Conservation (phyloP, 306 rosid genomes). For the Inga oerstediana region DNA sequence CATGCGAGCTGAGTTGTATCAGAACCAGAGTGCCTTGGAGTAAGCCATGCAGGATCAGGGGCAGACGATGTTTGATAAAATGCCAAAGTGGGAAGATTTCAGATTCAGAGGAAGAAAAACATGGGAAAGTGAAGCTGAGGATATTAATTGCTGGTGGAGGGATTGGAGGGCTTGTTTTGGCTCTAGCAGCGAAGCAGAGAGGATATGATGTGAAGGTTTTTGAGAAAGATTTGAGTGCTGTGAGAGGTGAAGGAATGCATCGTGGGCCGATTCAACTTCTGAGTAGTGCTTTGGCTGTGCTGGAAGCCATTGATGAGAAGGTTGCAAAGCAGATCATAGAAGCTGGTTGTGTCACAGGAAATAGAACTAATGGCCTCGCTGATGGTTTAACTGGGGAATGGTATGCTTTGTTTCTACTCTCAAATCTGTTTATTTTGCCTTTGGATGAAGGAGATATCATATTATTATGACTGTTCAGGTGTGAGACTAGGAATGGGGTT, state of each 20-base stretch:
- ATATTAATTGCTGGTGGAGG: slow-evolving; percentile 50
- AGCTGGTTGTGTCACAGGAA: slow-evolving; percentile 52
- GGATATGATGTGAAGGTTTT: slow-evolving; percentile 46
- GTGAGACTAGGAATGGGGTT: too few species aligned
- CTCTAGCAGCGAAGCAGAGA: slow-evolving; percentile 44
- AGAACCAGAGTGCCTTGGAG: not conserved
- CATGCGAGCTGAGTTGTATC: slow-evolving; percentile 20
- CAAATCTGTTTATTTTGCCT: not conserved
- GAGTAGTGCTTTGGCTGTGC: slow-evolving; percentile 47
- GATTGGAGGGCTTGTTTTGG: slow-evolving; percentile 50
- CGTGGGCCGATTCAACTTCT: slow-evolving; percentile 52
- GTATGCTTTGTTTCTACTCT: slow-evolving; percentile 17
- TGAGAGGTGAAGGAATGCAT: slow-evolving; percentile 52
- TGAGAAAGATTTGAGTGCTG: slow-evolving; percentile 50
- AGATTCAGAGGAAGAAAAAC: not conserved
- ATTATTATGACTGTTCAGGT: too few species aligned
- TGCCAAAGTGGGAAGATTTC: slow-evolving; percentile 27
- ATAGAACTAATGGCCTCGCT: slow-evolving; percentile 55
- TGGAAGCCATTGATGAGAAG: slow-evolving; percentile 44
- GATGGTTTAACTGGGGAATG: slow-evolving; percentile 56
- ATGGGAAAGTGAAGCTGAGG: slow-evolving; percentile 30
- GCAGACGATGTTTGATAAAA: slow-evolving; percentile 10
- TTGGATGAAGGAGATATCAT: not conserved
- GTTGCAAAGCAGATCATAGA: slow-evolving; percentile 42
- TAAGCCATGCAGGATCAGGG: slow-evolving; percentile 3